Base-by-base conservation (phyloP, 2,329 filamentous ascomycete species). In the Hysterium pulicare region DNA sequence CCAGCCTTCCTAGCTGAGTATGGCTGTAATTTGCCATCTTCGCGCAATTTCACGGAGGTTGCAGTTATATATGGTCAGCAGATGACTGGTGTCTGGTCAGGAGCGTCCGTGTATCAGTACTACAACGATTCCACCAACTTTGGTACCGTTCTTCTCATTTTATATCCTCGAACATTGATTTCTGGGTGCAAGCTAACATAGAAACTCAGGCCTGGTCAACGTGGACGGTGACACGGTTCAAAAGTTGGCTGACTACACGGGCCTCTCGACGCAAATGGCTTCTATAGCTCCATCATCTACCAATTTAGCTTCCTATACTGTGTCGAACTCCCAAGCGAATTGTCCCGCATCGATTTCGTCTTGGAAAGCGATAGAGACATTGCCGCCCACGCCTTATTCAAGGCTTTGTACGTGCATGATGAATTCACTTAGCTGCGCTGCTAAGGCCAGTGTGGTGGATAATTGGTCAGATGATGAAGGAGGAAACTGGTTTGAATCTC, bases 401-500 rank as follows among this genome's bases (percentile, higher is more conserved):
- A 36, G 35, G 7, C 20, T 44, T 5, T 44, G 42, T 24, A 34
- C 42, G 13, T 44, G 42, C 23, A 36, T 44, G 37, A 9, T 35
- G 9, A n/a, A 30, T 26, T 35, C 35, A 9, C 32, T 44, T n/a
- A 17, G 11, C 17, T 44, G 42, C 17, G 36, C 15, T 13, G 37
- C 37, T 10, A 40, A 40, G 16, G 9, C 16, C 3, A 15, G 24
- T n/a, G n/a, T 11, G 5, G 24, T 32, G 2, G 32, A 40, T 7
- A 32, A 20, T 11, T 4, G n/a, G n/a, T n/a, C n/a, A n/a, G n/a
- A n/a, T n/a, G n/a, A n/a, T n/a, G n/a, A n/a, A n/a, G n/a, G n/a
- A n/a, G n/a, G n/a, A n/a, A n/a, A n/a, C n/a, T n/a, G n/a, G n/a
- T n/a, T n/a, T n/a, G n/a, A n/a, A n/a, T 31, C 13, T 16, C 15